Percentiles rank a stretch among this genome's conserved stretches.
Conservation (phyloP, 352 stramenopile genomes). For the Phytophthora foliorum region DNA sequence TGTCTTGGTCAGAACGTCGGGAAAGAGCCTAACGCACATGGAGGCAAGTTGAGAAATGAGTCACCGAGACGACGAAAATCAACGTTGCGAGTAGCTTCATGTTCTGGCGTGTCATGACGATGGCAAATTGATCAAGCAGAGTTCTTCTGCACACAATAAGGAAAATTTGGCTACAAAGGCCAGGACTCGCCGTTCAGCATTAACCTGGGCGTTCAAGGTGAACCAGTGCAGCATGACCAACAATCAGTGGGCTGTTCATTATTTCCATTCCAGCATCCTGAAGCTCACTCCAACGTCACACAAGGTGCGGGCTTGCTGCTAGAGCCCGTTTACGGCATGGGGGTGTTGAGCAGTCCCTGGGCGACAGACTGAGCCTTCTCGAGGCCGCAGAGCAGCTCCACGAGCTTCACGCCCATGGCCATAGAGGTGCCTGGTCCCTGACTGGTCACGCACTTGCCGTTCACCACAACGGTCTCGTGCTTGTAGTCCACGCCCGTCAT, state of each 20-base stretch:
- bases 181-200: conserved; percentile 8
- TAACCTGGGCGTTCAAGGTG: neutral
- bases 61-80: neutral
- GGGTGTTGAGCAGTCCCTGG: conserved; percentile 62
- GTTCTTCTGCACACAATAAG: neutral
- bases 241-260: conserved; percentile 11
- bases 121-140: neutral
- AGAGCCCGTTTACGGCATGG: conserved; percentile 23
- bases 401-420: conserved; percentile 85
- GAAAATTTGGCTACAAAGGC: conserved; percentile 12
- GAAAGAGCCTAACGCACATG: too few relatives aligned
- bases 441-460: conserved; percentile 82
- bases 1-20: neutral
- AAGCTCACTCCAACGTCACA: neutral
- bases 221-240: neutral
- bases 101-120: neutral
- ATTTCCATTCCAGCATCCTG: neutral
- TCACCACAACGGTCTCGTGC: conserved; percentile 71
- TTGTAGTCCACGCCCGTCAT: conserved; percentile 63
- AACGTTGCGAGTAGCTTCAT: conserved; percentile 6
- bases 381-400: conserved; percentile 73
- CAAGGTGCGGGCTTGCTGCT: neutral
- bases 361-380: conserved; percentile 74
- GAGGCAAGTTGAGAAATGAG: neutral
- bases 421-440: conserved; percentile 83